phyloP scores from a whole-genome alignment of 768 basidiomycete genomes.

The Termitomyces sp. region DNA sequence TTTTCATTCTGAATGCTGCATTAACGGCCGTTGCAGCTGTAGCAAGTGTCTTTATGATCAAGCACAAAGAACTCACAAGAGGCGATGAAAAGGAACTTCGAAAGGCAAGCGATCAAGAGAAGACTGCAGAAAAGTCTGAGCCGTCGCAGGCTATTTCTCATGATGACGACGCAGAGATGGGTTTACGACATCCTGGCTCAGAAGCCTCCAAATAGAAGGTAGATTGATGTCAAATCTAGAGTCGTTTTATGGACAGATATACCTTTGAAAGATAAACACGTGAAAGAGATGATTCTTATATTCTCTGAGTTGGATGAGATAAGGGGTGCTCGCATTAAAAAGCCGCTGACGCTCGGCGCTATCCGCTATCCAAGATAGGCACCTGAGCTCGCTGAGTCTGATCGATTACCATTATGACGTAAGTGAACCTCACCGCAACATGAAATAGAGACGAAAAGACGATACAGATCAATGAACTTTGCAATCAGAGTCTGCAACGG shows the following conservation, averaged over 20 bases:
- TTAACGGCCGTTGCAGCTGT: conserved; percentile 50
- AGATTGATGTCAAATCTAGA: background rate
- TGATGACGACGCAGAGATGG: background rate
- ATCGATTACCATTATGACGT: too few species aligned
- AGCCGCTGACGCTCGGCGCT: too few species aligned
- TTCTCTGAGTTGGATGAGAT: too few species aligned
- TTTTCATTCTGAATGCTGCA: conserved; percentile 58
- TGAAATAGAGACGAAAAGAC: too few species aligned
- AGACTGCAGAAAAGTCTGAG: background rate
- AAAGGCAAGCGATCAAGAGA: conserved; percentile 12
- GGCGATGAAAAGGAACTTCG: conserved; percentile 49
- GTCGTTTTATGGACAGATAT: too few species aligned
- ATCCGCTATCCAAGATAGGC: too few species aligned
- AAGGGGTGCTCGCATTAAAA: too few species aligned
- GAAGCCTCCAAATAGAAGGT: background rate
- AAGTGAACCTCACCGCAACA: too few species aligned
- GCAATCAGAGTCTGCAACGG: conserved; percentile 29
- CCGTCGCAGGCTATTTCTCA: background rate
- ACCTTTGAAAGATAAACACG: background rate
- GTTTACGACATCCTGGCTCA: background rate
- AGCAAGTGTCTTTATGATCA: conserved; percentile 52
- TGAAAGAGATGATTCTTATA: background rate
- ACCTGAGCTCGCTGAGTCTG: too few species aligned
- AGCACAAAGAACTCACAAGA: conserved; percentile 52
- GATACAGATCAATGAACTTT: conserved; percentile 29